Percentiles rank a stretch among this genome's conserved stretches.
These are phyloP conservation scores for Ceratocystis destructans DNA, from an alignment of 2,329 filamentous ascomycete genomes.

Conservation along the genomic window DNA sequence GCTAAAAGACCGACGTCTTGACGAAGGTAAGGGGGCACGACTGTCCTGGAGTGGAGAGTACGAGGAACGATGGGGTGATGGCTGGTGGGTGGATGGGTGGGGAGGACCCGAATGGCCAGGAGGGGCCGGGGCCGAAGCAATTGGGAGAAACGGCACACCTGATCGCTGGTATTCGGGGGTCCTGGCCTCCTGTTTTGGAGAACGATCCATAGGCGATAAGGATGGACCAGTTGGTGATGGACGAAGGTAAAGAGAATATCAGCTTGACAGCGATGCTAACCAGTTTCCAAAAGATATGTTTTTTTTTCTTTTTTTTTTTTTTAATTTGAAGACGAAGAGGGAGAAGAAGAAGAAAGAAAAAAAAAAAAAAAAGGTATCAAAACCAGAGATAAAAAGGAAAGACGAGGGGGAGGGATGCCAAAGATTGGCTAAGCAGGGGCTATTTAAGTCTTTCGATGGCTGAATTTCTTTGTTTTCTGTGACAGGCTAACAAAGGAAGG, in stretches of 20 bases:
- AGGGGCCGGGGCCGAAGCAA: background rate
- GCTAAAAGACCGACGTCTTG: background rate
- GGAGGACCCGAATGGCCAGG: background rate
- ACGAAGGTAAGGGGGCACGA: background rate
- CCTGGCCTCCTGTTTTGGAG: constrained; percentile 12
- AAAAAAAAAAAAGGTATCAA: background rate
- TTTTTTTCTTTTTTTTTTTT: no score
- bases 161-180: constrained; percentile 11
- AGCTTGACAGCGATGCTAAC: background rate
- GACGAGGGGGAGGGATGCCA: background rate
- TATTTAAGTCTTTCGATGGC: background rate
- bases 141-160: background rate
- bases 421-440: background rate
- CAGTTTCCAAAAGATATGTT: background rate
- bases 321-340: background rate
- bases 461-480: constrained; percentile 1
- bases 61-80: background rate
- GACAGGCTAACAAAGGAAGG: background rate
- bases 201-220: constrained; percentile 9
- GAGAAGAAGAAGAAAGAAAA: background rate
- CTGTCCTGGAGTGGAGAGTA: constrained; percentile 8
- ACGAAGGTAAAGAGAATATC: background rate
- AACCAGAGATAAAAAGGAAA: no score
- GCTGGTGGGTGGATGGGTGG: background rate
- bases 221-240: background rate